These are phyloP conservation scores for Penicillium ochrochloron DNA, from an alignment of 495 filamentous ascomycete genomes.

Conservation along the genomic window DNA sequence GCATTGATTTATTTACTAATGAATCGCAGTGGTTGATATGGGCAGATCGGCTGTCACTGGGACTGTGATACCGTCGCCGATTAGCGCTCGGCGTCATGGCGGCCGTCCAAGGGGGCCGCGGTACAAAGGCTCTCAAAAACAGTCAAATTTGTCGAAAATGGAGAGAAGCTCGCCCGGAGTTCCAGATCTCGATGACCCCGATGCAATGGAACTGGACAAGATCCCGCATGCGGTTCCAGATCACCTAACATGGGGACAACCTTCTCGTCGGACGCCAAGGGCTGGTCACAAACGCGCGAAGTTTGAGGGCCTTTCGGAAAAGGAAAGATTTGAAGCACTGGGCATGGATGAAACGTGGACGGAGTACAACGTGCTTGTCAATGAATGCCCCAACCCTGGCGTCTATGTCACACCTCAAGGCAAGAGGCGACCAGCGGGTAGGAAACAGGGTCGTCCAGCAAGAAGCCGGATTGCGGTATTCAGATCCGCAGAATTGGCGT, in stretches of 20 bases:
- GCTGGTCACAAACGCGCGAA: conserved; percentile 24
- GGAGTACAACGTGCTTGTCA: conserved; percentile 46
- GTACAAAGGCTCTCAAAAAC: background rate
- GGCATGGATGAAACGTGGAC: conserved; percentile 51
- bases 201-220: conserved; percentile 5
- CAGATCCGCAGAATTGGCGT: conserved; percentile 46
- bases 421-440: conserved; percentile 46
- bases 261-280: conserved; percentile 1
- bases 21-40: conserved; percentile 1
- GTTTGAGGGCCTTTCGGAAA: conserved; percentile 39
- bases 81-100: background rate
- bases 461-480: conserved; percentile 56
- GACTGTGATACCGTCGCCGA: conserved; percentile 6
- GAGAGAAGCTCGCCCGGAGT: conserved; percentile 5
- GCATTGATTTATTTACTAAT: background rate
- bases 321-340: conserved; percentile 45
- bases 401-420: conserved; percentile 58
- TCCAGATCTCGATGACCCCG: background rate
- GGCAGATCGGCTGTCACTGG: background rate
- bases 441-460: conserved; percentile 53
- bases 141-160: conserved; percentile 8
- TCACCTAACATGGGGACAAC: conserved; percentile 5
- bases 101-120: conserved; percentile 16
- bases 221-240: background rate
- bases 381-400: conserved; percentile 48